Evolutionary conservation across 2,329 filamentous ascomycete species (phyloP).

Genomic region (Nemania sp.): DNA sequence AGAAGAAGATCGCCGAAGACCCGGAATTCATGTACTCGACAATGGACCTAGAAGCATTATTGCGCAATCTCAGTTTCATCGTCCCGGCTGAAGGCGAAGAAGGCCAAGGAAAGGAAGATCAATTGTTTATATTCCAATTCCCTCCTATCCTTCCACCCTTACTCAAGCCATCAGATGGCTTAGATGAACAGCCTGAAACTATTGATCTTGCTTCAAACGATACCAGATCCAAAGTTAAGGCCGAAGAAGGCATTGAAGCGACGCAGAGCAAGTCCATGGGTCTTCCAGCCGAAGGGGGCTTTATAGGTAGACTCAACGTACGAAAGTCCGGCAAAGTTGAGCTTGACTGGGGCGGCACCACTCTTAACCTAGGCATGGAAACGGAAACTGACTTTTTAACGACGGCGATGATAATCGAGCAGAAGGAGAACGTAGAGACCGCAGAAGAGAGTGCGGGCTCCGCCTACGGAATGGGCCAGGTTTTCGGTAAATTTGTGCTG

Average conservation of each 20-base stretch:
- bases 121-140: conserved; percentile 74
- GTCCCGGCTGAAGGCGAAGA: conserved; percentile 43
- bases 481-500: conserved; percentile 71
- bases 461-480: conserved; percentile 71
- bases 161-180: conserved; percentile 42
- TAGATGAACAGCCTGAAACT: conserved; percentile 37
- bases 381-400: conserved; percentile 66
- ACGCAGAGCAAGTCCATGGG: conserved; percentile 53
- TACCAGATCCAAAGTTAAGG: conserved; percentile 45
- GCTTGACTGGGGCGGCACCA: conserved; percentile 71
- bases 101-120: conserved; percentile 59
- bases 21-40: conserved; percentile 46
- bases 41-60: conserved; percentile 49
- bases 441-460: conserved; percentile 58
- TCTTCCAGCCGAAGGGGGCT: conserved; percentile 64
- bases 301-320: conserved; percentile 70
- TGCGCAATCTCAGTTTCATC: conserved; percentile 51
- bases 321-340: conserved; percentile 72
- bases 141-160: conserved; percentile 71
- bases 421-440: conserved; percentile 63
- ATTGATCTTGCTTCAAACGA: conserved; percentile 45
- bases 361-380: conserved; percentile 65
- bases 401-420: conserved; percentile 70
- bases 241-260: conserved; percentile 44
- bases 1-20: conserved; percentile 50